phyloP scores from a whole-genome alignment of 371 early-diverging fungal species.

The Apophysomyces variabilis region DNA sequence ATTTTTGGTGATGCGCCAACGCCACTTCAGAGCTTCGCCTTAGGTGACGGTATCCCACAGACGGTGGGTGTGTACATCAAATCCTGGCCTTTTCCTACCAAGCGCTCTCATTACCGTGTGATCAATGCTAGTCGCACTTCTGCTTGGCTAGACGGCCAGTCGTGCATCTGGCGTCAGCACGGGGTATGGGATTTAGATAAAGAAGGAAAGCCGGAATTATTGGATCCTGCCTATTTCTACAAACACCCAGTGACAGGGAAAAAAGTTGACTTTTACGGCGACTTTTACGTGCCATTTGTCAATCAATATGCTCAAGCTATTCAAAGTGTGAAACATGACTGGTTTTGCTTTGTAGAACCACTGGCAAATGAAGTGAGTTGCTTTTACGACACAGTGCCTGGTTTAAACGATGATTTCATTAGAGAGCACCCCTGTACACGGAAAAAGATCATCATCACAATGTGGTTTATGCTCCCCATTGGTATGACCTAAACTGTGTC shows the following conservation, averaged over 20 bases:
- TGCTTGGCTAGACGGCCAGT: slow-evolving; percentile 63
- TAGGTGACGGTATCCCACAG: slow-evolving; percentile 68
- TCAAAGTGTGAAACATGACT: slow-evolving; percentile 53
- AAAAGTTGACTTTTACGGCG: slow-evolving; percentile 60
- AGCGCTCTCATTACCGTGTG: slow-evolving; percentile 54
- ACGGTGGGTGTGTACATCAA: slow-evolving; percentile 73
- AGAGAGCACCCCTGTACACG: slow-evolving; percentile 67
- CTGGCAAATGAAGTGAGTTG: slow-evolving; percentile 69
- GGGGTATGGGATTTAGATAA: slow-evolving; percentile 75
- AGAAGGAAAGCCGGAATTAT: slow-evolving; percentile 54
- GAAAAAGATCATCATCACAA: slow-evolving; percentile 60
- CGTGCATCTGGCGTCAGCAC: slow-evolving; percentile 78
- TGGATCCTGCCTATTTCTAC: slow-evolving; percentile 68
- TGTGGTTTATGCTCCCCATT: slow-evolving; percentile 80
- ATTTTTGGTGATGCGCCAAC: slow-evolving; percentile 74
- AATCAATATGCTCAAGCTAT: slow-evolving; percentile 65
- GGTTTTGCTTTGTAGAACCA: slow-evolving; percentile 77
- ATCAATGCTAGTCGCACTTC: slow-evolving; percentile 60
- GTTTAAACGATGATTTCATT: background rate
- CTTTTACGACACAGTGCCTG: background rate
- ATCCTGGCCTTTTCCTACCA: slow-evolving; percentile 78
- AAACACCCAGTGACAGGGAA: slow-evolving; percentile 62
- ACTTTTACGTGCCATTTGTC: slow-evolving; percentile 75
- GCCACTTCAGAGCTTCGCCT: slow-evolving; percentile 72
- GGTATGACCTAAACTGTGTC: slow-evolving; percentile 81